Conservation (phyloP, 2,329 filamentous ascomycete species). For the Xylariaceae sp. region DNA sequence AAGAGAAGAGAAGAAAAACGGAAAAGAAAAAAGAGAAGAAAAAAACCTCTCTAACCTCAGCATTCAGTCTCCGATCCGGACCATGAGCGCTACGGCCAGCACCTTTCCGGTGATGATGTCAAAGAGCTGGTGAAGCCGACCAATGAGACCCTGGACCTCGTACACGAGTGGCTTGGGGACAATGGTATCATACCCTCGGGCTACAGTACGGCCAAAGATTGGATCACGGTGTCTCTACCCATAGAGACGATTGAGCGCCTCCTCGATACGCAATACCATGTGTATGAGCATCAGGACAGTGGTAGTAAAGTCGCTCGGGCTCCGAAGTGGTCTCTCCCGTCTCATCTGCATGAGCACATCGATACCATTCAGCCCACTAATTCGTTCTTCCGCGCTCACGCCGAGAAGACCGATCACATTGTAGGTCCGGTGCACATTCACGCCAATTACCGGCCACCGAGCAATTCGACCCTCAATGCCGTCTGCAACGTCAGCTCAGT, state of each 20-base stretch:
- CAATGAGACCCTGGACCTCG: constrained; percentile 52
- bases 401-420: constrained; percentile 35
- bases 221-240: constrained; percentile 56
- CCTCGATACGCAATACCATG: constrained; percentile 54
- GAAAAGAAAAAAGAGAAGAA: too few species aligned
- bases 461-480: constrained; percentile 31
- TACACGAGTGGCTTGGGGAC: constrained; percentile 58
- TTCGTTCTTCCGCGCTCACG: constrained; percentile 54
- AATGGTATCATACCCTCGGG: constrained; percentile 50
- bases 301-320: constrained; percentile 56
- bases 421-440: constrained; percentile 36
- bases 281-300: constrained; percentile 57
- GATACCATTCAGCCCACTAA: constrained; percentile 64
- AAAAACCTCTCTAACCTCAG: constrained; percentile 3
- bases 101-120: constrained; percentile 55
- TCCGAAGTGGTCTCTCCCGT: constrained; percentile 60
- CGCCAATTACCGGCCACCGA: constrained; percentile 35
- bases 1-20: too few species aligned
- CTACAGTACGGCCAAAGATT: constrained; percentile 59
- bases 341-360: constrained; percentile 59
- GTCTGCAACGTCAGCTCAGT: constrained; percentile 54
- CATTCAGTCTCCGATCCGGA: constrained; percentile 52
- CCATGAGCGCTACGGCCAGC: constrained; percentile 57
- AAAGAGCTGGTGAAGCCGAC: constrained; percentile 56
- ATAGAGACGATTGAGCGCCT: constrained; percentile 55